phyloP scores from a whole-genome alignment of 495 filamentous ascomycete genomes.

The Staphylotrichum tortipilum region DNA sequence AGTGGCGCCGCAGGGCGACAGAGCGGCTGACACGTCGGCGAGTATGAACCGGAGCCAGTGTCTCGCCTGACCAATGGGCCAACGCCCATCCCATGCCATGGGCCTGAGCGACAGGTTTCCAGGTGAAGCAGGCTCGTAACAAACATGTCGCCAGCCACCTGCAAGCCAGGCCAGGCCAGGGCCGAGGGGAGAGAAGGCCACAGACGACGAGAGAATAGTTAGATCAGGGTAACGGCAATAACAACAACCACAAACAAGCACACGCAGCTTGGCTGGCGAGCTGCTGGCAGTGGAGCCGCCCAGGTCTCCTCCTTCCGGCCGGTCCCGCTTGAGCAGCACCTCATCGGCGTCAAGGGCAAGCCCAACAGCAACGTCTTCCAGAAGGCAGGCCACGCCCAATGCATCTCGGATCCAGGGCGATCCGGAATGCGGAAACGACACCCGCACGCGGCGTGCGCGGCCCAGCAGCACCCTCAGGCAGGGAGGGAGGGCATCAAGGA shows the following conservation, averaged over 20 bases:
- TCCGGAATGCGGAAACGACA: background rate
- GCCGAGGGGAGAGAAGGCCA: too few species aligned
- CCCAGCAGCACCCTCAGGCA: background rate
- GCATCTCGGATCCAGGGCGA: constrained; percentile 3
- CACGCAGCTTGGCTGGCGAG: background rate
- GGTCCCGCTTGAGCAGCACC: constrained; percentile 94
- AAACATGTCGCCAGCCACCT: background rate
- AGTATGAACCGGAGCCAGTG: background rate
- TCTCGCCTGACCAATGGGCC: background rate
- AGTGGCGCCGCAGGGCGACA: background rate
- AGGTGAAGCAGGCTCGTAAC: background rate
- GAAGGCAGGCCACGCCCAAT: constrained; percentile 1
- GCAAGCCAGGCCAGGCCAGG: too few species aligned
- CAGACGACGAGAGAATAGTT: too few species aligned
- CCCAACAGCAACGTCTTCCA: constrained; percentile 40
- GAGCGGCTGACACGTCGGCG: constrained; percentile 7
- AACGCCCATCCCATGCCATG: too few species aligned
- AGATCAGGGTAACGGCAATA: too few species aligned
- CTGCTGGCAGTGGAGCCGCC: background rate
- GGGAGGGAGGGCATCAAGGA: too few species aligned
- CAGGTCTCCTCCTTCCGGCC: constrained; percentile 60
- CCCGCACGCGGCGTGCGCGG: constrained; percentile 3
- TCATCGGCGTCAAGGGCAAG: constrained; percentile 93
- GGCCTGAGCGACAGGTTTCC: background rate
- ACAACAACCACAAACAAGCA: background rate